Percentiles rank a stretch among this genome's conserved stretches.
phyloP scores from a whole-genome alignment of 2,329 filamentous ascomycete species.

The Pezicula neosporulosa region DNA sequence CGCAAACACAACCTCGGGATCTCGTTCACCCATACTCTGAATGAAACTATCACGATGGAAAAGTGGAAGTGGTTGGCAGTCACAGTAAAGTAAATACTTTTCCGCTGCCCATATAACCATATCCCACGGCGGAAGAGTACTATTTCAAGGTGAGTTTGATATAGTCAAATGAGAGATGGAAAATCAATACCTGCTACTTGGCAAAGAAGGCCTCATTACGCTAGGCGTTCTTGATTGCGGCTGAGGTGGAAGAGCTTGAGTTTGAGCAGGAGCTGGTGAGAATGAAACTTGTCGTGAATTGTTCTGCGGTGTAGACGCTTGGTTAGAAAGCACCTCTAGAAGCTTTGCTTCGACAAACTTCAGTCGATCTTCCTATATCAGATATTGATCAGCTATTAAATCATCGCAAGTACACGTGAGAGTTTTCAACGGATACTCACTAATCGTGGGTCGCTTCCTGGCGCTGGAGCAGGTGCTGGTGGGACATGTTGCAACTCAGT shows the following conservation, averaged over 20 bases:
- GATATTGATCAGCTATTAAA: not conserved
- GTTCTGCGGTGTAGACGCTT: conserved; percentile 10
- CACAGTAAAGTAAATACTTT: conserved; percentile 43
- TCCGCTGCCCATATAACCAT: conserved; percentile 34
- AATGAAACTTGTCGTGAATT: conserved; percentile 7
- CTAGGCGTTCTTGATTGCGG: not conserved
- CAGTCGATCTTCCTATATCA: conserved; percentile 22
- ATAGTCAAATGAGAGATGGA: conserved; percentile 9
- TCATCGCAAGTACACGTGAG: not conserved
- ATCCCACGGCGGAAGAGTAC: conserved; percentile 34
- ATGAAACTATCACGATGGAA: conserved; percentile 40
- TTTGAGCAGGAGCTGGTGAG: conserved; percentile 6
- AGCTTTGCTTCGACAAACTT: conserved; percentile 23
- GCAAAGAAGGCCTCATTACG: not conserved
- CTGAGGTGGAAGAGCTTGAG: not conserved
- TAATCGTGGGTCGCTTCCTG: conserved; percentile 7
- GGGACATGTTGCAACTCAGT: not conserved
- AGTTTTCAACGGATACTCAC: conserved; percentile 6
- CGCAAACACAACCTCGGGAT: conserved; percentile 31
- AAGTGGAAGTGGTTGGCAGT: conserved; percentile 45
- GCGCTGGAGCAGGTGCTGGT: not conserved
- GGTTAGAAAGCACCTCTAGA: conserved; percentile 22
- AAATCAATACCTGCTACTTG: not conserved
- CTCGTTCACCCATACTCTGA: conserved; percentile 32
- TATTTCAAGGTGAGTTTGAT: conserved; percentile 3